Evolutionary conservation across 306 rosid species (phyloP).

Genomic region (Prosopis cineraria): DNA sequence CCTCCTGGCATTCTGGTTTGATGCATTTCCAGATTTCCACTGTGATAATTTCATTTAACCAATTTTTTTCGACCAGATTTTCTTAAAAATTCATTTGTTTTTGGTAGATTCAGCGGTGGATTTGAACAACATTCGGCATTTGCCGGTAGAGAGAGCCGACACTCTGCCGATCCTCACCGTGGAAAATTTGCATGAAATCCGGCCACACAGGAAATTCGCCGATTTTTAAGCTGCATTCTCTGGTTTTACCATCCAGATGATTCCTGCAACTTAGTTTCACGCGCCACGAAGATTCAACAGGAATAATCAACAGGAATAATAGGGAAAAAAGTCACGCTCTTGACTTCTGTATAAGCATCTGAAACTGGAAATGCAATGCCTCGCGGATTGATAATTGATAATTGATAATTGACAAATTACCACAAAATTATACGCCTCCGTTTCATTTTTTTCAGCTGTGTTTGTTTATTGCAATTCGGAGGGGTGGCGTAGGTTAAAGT

Average conservation of each 20-base stretch:
- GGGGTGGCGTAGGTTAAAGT: slow-evolving; percentile 5
- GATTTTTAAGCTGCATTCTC: slow-evolving; percentile 54
- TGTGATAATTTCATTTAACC: background rate
- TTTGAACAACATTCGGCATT: slow-evolving; percentile 42
- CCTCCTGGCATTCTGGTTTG: slow-evolving; percentile 44
- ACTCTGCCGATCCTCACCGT: slow-evolving; percentile 62
- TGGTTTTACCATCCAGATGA: background rate
- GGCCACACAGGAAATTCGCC: slow-evolving; percentile 71
- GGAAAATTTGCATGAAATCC: slow-evolving; percentile 68
- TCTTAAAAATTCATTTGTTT: background rate
- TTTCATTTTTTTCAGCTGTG: background rate
- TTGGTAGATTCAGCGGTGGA: slow-evolving; percentile 40
- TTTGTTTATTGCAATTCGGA: background rate
- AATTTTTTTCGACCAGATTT: background rate
- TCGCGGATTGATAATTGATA: background rate
- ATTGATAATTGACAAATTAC: background rate
- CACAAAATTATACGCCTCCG: background rate
- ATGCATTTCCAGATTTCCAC: slow-evolving; percentile 31
- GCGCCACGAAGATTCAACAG: background rate
- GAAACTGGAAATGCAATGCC: background rate
- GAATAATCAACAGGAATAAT: background rate
- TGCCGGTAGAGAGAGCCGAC: slow-evolving; percentile 49
- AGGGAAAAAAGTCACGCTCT: background rate
- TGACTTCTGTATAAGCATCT: slow-evolving; percentile 2
- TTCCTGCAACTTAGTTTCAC: background rate